These are phyloP conservation scores for Penicillium sp. DNA, from an alignment of 2,329 filamentous ascomycete genomes.

Conservation along the genomic window DNA sequence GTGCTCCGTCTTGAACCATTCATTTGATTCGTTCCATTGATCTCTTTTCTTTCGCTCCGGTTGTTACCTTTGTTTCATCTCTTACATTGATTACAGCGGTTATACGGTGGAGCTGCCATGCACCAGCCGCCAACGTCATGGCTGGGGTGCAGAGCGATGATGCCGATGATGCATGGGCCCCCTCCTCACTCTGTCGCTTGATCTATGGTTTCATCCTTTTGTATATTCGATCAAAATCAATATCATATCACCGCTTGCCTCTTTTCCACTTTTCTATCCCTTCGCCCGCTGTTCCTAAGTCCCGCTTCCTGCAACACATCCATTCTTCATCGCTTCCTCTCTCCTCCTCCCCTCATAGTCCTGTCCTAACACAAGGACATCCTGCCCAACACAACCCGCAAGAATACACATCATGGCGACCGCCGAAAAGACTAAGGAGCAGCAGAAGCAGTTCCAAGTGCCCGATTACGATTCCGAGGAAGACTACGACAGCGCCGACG, in stretches of 20 bases:
- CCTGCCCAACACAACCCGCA: not conserved
- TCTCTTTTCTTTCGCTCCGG: too few relatives aligned
- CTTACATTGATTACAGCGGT: not conserved
- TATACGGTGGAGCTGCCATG: constrained; percentile 2
- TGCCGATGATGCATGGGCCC: constrained; percentile 1
- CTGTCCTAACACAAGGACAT: not conserved
- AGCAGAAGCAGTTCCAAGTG: constrained; percentile 27
- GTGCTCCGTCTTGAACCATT: not conserved
- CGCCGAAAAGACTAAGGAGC: constrained; percentile 30
- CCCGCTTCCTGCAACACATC: not conserved
- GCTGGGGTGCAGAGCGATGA: not conserved
- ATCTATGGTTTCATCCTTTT: not conserved
- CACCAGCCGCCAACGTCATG: constrained; percentile 28
- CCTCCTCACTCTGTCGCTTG: not conserved
- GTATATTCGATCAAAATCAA: not conserved
- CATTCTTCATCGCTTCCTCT: not conserved
- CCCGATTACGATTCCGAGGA: constrained; percentile 31
- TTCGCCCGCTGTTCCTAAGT: not conserved
- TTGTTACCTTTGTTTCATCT: not conserved
- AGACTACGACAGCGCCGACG: constrained; percentile 34
- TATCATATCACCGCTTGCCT: constrained; percentile 19
- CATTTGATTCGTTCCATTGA: too few relatives aligned
- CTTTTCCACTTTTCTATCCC: constrained; percentile 2
- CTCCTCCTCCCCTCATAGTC: not conserved
- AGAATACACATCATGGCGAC: constrained; percentile 27